Percentiles rank a stretch among this genome's conserved stretches.
phyloP scores from a whole-genome alignment of 148 eudicot genomes.

The Rhododendron ovatum region DNA sequence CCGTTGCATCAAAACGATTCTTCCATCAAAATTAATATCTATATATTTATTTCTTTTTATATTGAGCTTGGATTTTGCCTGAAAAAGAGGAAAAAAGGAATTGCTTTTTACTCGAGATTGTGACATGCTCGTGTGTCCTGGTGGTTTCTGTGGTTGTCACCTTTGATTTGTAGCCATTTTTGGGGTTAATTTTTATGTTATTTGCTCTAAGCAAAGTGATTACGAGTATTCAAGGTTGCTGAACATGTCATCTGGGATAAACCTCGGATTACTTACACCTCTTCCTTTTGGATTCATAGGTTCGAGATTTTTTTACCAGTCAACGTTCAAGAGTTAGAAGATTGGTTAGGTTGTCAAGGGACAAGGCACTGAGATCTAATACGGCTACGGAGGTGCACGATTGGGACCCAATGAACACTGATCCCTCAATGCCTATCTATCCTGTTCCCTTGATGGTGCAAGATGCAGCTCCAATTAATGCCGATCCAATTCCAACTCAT shows the following conservation, averaged over 20 bases:
- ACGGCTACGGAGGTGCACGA: conserved; percentile 16
- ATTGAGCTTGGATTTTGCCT: neutral
- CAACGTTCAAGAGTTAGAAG: conserved; percentile 83
- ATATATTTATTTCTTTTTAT: neutral
- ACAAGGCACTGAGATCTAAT: conserved; percentile 43
- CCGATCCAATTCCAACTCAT: neutral
- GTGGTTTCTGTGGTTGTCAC: conserved; percentile 2
- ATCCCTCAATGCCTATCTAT: neutral
- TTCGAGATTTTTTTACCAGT: conserved; percentile 67
- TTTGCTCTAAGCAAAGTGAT: neutral
- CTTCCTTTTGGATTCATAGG: conserved; percentile 34
- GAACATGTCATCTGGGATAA: neutral
- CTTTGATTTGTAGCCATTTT: neutral
- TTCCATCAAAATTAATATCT: neutral
- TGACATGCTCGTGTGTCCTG: conserved; percentile 7
- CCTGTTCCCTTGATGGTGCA: neutral
- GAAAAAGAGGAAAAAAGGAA: neutral
- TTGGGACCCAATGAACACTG: neutral
- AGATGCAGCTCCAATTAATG: neutral
- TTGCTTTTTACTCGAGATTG: conserved; percentile 1
- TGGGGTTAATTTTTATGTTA: neutral
- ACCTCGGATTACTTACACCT: neutral
- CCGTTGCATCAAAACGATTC: neutral
- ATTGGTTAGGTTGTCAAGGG: conserved; percentile 59
- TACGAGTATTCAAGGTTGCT: neutral